phyloP scores from a whole-genome alignment of 2,329 filamentous ascomycete species.

The Escovopsis sp. region DNA sequence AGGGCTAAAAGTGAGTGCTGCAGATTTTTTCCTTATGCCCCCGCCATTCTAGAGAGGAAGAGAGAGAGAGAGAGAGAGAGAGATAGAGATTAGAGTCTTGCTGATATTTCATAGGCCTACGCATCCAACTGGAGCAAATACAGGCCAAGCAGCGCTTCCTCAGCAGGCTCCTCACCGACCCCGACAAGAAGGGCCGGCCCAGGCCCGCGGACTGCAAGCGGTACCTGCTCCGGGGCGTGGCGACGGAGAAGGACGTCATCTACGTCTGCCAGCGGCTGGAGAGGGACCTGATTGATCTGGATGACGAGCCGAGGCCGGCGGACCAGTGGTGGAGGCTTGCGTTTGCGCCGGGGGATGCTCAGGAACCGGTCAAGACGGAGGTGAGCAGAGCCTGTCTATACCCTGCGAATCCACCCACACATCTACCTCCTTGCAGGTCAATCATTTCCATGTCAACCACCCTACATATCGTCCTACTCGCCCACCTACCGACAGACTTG shows the following conservation, averaged over 20 bases:
- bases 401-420: no score
- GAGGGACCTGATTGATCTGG: slow-evolving; percentile 27
- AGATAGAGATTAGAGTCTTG: not conserved
- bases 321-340: slow-evolving; percentile 44
- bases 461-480: no score
- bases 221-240: slow-evolving; percentile 37
- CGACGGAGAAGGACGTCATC: slow-evolving; percentile 28
- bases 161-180: slow-evolving; percentile 23
- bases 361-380: slow-evolving; percentile 31
- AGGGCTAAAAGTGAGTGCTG: slow-evolving; percentile 18
- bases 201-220: slow-evolving; percentile 26
- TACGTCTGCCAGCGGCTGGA: slow-evolving; percentile 34
- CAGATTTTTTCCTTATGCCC: no score
- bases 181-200: slow-evolving; percentile 20
- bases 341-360: slow-evolving; percentile 22
- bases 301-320: slow-evolving; percentile 13
- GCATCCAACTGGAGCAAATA: slow-evolving; percentile 16
- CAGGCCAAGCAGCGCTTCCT: slow-evolving; percentile 22
- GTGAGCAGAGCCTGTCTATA: no score
- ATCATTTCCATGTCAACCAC: no score
- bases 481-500: no score
- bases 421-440: no score
- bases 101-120: slow-evolving; percentile 16
- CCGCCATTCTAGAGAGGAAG: no score
- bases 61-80: slow-evolving; percentile 8